These are phyloP conservation scores for Protomyces gravidus DNA, from an alignment of 1,139 yeast genomes.

Conservation along the genomic window DNA sequence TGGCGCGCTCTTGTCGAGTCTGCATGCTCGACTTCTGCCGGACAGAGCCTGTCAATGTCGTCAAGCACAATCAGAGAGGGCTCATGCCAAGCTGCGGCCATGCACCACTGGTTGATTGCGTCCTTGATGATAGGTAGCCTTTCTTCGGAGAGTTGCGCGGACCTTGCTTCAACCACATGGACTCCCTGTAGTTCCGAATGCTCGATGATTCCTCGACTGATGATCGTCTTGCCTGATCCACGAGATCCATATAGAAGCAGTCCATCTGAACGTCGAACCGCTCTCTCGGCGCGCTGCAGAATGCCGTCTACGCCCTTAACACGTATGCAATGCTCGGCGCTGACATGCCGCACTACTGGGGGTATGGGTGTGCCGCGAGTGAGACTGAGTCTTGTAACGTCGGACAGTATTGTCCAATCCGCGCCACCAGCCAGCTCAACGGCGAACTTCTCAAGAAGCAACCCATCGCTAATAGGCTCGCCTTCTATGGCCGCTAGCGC, in stretches of 20 bases:
- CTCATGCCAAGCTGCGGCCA: slow-evolving; percentile 69
- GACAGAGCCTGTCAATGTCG: slow-evolving; percentile 70
- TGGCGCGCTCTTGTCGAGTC: slow-evolving; percentile 61
- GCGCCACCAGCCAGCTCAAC: slow-evolving; percentile 1
- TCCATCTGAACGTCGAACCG: slow-evolving; percentile 53
- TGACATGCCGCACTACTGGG: background rate
- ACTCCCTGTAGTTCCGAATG: background rate
- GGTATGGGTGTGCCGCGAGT: slow-evolving; percentile 28
- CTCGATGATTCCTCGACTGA: background rate
- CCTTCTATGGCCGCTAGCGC: background rate
- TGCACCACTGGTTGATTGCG: slow-evolving; percentile 43
- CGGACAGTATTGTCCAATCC: slow-evolving; percentile 11
- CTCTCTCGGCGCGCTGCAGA: slow-evolving; percentile 46
- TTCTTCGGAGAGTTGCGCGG: slow-evolving; percentile 9
- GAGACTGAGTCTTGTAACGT: background rate
- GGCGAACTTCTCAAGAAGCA: slow-evolving; percentile 1
- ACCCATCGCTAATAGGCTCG: slow-evolving; percentile 22
- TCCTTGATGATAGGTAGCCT: slow-evolving; percentile 2
- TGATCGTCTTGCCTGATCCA: slow-evolving; percentile 64
- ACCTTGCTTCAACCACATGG: slow-evolving; percentile 11
- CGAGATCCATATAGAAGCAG: slow-evolving; percentile 63
- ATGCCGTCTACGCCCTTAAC: slow-evolving; percentile 59
- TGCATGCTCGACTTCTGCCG: slow-evolving; percentile 64
- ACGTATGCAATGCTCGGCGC: background rate
- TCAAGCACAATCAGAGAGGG: slow-evolving; percentile 76